Evolutionary conservation across 2,329 filamentous ascomycete genomes (phyloP), one percentile per base, ranked within the genome.

Genomic region (Stagonosporopsis vannaccii): DNA sequence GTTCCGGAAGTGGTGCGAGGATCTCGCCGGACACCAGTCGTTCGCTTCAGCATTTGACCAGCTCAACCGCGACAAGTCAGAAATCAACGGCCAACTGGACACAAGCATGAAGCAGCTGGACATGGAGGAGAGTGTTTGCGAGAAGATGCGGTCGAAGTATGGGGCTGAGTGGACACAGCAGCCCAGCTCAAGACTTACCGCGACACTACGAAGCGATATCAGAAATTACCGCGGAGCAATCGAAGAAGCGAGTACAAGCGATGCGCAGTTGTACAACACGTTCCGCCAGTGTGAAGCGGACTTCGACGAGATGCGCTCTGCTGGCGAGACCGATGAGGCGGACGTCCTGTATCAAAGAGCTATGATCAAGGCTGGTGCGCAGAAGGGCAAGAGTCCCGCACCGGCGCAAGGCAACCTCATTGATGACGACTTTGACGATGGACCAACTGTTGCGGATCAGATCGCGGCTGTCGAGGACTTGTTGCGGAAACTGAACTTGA

Each of bases 141-240:
- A 99, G 76, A 99, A 98, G 81, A 99, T 99, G 95, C 87, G 95
- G 42, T 96, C 92, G 12, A 99, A 99, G 75, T 98, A 98, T 73
- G 93, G 94, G 51, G 85, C 84, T 25, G 94, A 98, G 51, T 99
- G 95, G 95, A 97, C 92, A 17, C 95, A 99, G 70, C 95, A 99
- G 70, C 95, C 95, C 11, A 98, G 94, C 73, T 91, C 91, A 28
- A 85, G 91, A 53, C 83, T 99, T 36, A 99, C 94, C 1, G 88
- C 90, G 4, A 98, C 94, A 0, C 79, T 99, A 45, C 86, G 93
- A 51, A 89, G 87, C 56, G 95, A 99, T 72, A 90, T 98, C 49
- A 85, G 90, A 59, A 94, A 90, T 69, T 97, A 98, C 71, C 87
- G 89, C 26, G 90, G 93, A 55, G 95, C 95, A 0, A 82, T 98